Conservation (phyloP, 2,329 filamentous ascomycete species). For the Grosmannia serpens region DNA sequence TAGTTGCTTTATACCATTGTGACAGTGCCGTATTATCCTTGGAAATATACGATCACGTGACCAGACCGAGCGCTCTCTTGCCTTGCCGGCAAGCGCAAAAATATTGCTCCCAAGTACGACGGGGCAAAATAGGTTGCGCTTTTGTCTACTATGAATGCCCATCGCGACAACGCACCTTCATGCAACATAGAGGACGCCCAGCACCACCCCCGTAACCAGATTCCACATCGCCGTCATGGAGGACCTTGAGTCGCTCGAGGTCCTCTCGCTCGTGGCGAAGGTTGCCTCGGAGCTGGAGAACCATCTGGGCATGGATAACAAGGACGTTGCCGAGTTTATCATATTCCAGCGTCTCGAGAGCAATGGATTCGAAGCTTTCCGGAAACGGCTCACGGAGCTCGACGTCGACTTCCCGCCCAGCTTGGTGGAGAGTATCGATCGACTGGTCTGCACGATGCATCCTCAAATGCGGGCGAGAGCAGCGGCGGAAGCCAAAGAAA, state of each 20-base stretch:
- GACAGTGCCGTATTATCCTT: background rate
- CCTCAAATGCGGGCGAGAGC: constrained; percentile 65
- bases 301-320: constrained; percentile 82
- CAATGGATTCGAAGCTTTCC: constrained; percentile 60
- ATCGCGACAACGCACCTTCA: background rate
- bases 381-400: constrained; percentile 58
- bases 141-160: background rate
- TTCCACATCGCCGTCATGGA: constrained; percentile 50
- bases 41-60: background rate
- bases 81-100: background rate
- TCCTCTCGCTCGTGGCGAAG: constrained; percentile 87
- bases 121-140: background rate
- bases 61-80: background rate
- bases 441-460: constrained; percentile 79
- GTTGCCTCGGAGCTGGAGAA: constrained; percentile 92
- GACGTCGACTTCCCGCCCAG: constrained; percentile 77
- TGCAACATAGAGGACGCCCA: background rate
- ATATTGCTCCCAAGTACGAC: background rate
- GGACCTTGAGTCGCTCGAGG: constrained; percentile 81
- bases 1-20: too few relatives aligned
- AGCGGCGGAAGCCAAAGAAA: constrained; percentile 21
- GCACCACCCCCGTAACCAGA: background rate
- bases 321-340: constrained; percentile 91
- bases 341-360: constrained; percentile 80
- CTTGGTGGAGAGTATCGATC: constrained; percentile 83